Percentiles rank a stretch among this genome's conserved stretches.
phyloP scores from a whole-genome alignment of 768 basidiomycete species.

The Amanita polypyramis region DNA sequence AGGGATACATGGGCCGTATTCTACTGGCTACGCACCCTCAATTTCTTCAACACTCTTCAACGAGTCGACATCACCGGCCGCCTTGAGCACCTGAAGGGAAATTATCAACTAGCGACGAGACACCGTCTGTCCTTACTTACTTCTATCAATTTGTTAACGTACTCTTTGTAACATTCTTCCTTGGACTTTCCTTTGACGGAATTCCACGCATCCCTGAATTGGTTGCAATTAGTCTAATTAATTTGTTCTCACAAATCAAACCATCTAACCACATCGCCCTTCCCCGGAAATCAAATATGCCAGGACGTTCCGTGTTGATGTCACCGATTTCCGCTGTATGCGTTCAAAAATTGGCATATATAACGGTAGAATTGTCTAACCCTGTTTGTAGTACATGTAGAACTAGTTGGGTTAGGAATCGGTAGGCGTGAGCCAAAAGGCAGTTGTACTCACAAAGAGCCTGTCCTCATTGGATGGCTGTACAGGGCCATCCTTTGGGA shows the following conservation, averaged over 20 bases:
- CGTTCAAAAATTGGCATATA: constrained; percentile 6
- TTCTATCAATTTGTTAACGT: constrained; percentile 65
- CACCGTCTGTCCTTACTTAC: constrained; percentile 27
- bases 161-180: constrained; percentile 63
- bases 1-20: neutral
- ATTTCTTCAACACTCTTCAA: constrained; percentile 51
- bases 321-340: constrained; percentile 63
- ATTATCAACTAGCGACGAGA: neutral
- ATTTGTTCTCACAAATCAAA: neutral
- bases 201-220: constrained; percentile 78
- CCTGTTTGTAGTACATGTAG: constrained; percentile 93
- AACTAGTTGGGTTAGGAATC: constrained; percentile 41
- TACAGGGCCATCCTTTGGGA: constrained; percentile 77
- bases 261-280: constrained; percentile 77
- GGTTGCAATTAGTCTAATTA: constrained; percentile 1
- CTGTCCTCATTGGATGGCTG: constrained; percentile 64
- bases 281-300: constrained; percentile 76
- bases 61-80: constrained; percentile 36
- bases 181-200: constrained; percentile 55
- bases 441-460: constrained; percentile 54
- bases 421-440: neutral
- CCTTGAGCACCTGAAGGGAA: constrained; percentile 43
- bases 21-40: constrained; percentile 32
- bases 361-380: constrained; percentile 22
- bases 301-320: constrained; percentile 51